Evolutionary conservation across 331 rosid species (phyloP), one percentile per base, ranked within the genome.

Genomic region (Phaseolus coccineus): DNA sequence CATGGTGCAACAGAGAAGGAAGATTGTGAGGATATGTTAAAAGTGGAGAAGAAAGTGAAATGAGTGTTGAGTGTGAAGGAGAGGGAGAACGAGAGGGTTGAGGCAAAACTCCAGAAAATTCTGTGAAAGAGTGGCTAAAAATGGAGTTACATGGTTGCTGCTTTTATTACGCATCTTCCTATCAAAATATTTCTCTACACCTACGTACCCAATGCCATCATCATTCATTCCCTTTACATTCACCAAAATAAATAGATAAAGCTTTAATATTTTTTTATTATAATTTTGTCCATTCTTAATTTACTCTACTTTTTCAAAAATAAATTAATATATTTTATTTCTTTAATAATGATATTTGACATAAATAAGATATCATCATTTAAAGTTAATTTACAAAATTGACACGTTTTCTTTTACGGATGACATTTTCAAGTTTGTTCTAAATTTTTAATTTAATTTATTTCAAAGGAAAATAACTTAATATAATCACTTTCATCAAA

Each of bases 71-170:
- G 78, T 66, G 65, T 48, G 27, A 64, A 22, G 30, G 48, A 50
- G 35, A 72, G 55, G 83, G 16, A 46, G 79, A 69, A 70, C 10
- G 55, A 8, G 56, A 47, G 71, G 28, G 48, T 64, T 69, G 37
- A 40, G 33, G 51, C 15, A 40, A 67, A 76, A 53, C 46, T 80
- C 77, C 84, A 85, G 90, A 90, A 52, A 66, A 86, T 77, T 89
- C 83, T 77, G 74, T 3, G 37, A 87, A 88, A 84, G 82, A 87
- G 85, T 83, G 93, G 95, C 90, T 86, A 77, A 71, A 81, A 88
- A 78, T 80, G 53, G 25, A 86, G 82, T 77, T 58, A 42, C 59
- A 33, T 66, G 66, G n/a, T 10, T 52, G 40, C 55, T 63, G 62
- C 59, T 62, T 62, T 62, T 62, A 16, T 57, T 46, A 6, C 53